Evolutionary conservation across 352 stramenopile genomes (phyloP).

Genomic region (Pythium angustatum): DNA sequence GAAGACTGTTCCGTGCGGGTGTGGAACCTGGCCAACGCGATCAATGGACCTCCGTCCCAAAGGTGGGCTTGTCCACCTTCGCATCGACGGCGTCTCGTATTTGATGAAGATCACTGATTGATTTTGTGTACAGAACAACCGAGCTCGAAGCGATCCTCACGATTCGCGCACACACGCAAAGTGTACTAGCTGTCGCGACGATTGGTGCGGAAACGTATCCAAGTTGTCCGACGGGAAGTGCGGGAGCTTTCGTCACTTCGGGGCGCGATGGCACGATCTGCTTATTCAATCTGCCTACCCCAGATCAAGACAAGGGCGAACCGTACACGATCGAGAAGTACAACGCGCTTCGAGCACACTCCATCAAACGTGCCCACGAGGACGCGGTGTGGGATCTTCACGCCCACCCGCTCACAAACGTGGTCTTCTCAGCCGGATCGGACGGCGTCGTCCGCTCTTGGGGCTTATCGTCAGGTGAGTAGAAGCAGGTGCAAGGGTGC

Average conservation of each 20-base stretch:
- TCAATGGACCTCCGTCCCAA: slow-evolving; percentile 64
- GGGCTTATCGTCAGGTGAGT: slow-evolving; percentile 68
- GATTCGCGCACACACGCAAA: slow-evolving; percentile 69
- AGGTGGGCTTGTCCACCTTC: too few species aligned
- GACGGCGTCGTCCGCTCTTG: slow-evolving; percentile 81
- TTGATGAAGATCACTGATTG: background rate
- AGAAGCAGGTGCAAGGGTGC: background rate
- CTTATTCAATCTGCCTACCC: slow-evolving; percentile 57
- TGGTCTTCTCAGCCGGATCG: slow-evolving; percentile 78
- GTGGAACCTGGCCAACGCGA: slow-evolving; percentile 73
- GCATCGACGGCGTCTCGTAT: too few species aligned
- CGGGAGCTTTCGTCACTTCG: slow-evolving; percentile 67
- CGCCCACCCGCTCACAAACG: slow-evolving; percentile 78
- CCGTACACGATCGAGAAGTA: slow-evolving; percentile 77
- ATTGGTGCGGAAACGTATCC: slow-evolving; percentile 79
- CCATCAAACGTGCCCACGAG: slow-evolving; percentile 73
- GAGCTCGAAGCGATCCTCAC: slow-evolving; percentile 82
- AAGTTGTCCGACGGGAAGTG: slow-evolving; percentile 44
- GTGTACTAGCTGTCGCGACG: slow-evolving; percentile 70
- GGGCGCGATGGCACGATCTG: slow-evolving; percentile 77
- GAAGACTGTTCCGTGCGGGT: slow-evolving; percentile 86
- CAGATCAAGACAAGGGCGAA: slow-evolving; percentile 67
- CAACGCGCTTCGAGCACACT: slow-evolving; percentile 64
- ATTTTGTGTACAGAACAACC: slow-evolving; percentile 37
- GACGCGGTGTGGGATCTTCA: slow-evolving; percentile 84